These are phyloP conservation scores for Malassezia vespertilionis DNA, from an alignment of 1,284 basidiomycete genomes.

Conservation along the genomic window DNA sequence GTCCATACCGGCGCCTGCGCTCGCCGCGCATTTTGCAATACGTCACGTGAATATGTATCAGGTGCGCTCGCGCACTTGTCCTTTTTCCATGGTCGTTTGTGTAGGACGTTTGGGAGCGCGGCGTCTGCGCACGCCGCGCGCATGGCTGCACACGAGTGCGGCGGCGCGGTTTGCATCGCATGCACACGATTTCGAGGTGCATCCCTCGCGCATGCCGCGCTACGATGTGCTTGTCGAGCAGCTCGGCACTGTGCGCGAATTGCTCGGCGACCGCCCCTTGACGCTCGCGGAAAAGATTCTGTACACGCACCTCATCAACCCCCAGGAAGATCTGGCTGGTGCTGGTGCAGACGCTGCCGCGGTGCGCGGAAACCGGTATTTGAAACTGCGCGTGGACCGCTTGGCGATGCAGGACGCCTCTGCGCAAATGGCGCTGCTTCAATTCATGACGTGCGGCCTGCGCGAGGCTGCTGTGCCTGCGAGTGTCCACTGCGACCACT, in stretches of 20 bases:
- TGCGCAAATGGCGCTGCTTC: constrained; percentile 97
- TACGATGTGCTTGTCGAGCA: constrained; percentile 68
- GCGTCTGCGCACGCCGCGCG: constrained; percentile 3
- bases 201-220: constrained; percentile 56
- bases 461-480: constrained; percentile 74
- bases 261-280: constrained; percentile 71
- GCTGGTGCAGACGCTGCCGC: constrained; percentile 52
- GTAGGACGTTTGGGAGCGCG: neutral
- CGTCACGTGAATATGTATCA: neutral
- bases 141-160: neutral
- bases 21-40: neutral
- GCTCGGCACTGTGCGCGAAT: constrained; percentile 60
- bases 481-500: constrained; percentile 86
- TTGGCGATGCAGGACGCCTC: constrained; percentile 99
- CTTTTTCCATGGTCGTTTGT: neutral
- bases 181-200: constrained; percentile 10
- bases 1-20: constrained; percentile 4
- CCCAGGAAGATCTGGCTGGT: constrained; percentile 57
- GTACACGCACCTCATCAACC: constrained; percentile 80
- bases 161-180: constrained; percentile 12
- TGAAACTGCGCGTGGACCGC: constrained; percentile 79
- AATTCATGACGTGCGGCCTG: constrained; percentile 97
- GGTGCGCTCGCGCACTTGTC: too few relatives aligned
- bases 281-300: constrained; percentile 96
- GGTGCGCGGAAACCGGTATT: constrained; percentile 75